Evolutionary conservation across 2,329 filamentous ascomycete genomes (phyloP).

Genomic region (Neofusicoccum umdonicola): DNA sequence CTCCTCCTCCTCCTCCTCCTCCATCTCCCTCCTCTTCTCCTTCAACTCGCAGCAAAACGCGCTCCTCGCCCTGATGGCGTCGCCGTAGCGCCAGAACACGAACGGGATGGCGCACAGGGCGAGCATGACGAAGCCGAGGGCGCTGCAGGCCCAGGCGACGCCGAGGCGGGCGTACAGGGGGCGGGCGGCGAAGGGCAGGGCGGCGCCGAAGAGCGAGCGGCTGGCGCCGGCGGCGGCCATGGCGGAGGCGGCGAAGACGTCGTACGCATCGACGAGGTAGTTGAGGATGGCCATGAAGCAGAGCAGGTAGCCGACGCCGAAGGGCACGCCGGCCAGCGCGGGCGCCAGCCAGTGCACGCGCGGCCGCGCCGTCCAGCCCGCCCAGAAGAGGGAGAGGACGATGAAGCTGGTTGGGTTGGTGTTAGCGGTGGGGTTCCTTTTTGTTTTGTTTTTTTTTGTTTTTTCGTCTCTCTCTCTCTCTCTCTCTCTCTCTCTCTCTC

Average conservation of each 20-base stretch:
- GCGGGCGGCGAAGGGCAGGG: slow-evolving; percentile 46
- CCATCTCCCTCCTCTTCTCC: slow-evolving; percentile 36
- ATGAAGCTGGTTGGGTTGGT: slow-evolving; percentile 35
- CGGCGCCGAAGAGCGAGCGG: slow-evolving; percentile 72
- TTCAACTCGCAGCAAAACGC: slow-evolving; percentile 62
- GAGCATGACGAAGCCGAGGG: slow-evolving; percentile 51
- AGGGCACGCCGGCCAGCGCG: slow-evolving; percentile 40
- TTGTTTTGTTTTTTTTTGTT: too few relatives aligned
- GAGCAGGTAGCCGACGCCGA: slow-evolving; percentile 48
- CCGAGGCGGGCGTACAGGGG: slow-evolving; percentile 67
- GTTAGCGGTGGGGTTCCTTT: too few relatives aligned
- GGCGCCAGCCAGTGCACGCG: slow-evolving; percentile 46
- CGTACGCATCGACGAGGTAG: slow-evolving; percentile 65
- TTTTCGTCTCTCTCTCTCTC: too few relatives aligned
- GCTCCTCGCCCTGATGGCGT: slow-evolving; percentile 54
- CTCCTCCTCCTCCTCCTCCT: slow-evolving; percentile 22
- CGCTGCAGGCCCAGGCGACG: slow-evolving; percentile 62
- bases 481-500: too few relatives aligned
- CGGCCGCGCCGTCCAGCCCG: slow-evolving; percentile 40
- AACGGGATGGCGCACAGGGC: slow-evolving; percentile 57
- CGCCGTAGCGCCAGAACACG: slow-evolving; percentile 55
- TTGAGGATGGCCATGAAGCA: slow-evolving; percentile 57
- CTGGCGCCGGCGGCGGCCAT: slow-evolving; percentile 82
- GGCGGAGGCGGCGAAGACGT: slow-evolving; percentile 70
- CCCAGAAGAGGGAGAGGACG: slow-evolving; percentile 43